Conservation (phyloP, 805 yeast genomes). For the Wickerhamiella azymoides region DNA sequence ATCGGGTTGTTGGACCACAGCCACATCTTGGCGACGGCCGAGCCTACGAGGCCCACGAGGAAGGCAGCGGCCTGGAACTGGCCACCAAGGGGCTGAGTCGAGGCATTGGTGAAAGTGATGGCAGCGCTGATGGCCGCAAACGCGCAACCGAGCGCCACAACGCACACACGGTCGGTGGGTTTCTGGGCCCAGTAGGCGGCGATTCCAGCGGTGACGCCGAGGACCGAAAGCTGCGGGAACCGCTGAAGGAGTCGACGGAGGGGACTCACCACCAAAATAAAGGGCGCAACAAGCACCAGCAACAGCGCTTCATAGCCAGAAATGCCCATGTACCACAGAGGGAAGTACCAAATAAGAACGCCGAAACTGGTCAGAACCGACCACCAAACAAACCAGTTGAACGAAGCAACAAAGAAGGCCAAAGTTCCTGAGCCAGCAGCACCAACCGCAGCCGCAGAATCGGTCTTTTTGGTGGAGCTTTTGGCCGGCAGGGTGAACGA, state of each 20-base stretch:
- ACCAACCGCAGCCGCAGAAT: background rate
- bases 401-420: slow-evolving; percentile 24
- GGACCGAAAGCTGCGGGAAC: slow-evolving; percentile 42
- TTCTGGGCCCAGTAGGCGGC: slow-evolving; percentile 57
- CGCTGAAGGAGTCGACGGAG: slow-evolving; percentile 28
- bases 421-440: slow-evolving; percentile 5
- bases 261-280: slow-evolving; percentile 37
- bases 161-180: slow-evolving; percentile 58
- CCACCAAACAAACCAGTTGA: slow-evolving; percentile 76
- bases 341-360: slow-evolving; percentile 90
- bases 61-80: slow-evolving; percentile 42
- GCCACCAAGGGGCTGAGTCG: slow-evolving; percentile 22
- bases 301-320: slow-evolving; percentile 82
- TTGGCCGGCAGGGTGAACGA: slow-evolving; percentile 13
- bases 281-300: slow-evolving; percentile 41
- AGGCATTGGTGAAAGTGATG: slow-evolving; percentile 33
- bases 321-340: slow-evolving; percentile 95
- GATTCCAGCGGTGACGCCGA: slow-evolving; percentile 47
- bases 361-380: slow-evolving; percentile 67
- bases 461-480: background rate
- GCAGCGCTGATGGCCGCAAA: slow-evolving; percentile 50
- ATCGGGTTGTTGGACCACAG: slow-evolving; percentile 80
- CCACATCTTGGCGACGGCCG: slow-evolving; percentile 63
- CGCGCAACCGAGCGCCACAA: slow-evolving; percentile 51
- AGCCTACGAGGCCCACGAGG: slow-evolving; percentile 54